Evolutionary conservation across 495 filamentous ascomycete species (phyloP).

Genomic region (Letharia lupina): DNA sequence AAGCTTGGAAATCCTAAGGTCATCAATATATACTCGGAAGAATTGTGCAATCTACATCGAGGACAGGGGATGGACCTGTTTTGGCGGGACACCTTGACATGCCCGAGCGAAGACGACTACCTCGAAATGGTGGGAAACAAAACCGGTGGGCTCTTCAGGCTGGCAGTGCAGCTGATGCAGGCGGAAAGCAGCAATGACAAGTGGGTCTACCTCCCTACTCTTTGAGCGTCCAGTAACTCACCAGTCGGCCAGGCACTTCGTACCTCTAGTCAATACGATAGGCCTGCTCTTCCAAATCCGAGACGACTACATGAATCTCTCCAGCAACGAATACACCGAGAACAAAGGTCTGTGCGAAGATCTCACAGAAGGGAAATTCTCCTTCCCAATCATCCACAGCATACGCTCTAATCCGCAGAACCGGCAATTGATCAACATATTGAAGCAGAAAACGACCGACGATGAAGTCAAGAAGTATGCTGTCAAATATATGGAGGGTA

Average conservation of each 20-base stretch:
- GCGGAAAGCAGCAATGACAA: slow-evolving; percentile 60
- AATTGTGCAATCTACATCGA: slow-evolving; percentile 86
- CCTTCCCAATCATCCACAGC: slow-evolving; percentile 91
- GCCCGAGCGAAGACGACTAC: slow-evolving; percentile 92
- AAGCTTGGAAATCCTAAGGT: slow-evolving; percentile 63
- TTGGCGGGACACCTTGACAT: slow-evolving; percentile 91
- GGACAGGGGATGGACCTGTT: slow-evolving; percentile 97
- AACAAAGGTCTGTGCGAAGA: slow-evolving; percentile 97
- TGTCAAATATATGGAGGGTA: slow-evolving; percentile 82
- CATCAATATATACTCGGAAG: slow-evolving; percentile 75
- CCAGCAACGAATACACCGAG: slow-evolving; percentile 57
- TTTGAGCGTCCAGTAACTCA: not conserved
- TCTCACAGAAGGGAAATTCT: slow-evolving; percentile 96
- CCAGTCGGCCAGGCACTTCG: slow-evolving; percentile 50
- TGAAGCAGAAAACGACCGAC: slow-evolving; percentile 80
- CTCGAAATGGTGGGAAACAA: slow-evolving; percentile 99
- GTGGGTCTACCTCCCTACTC: slow-evolving; percentile 29
- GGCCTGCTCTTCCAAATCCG: slow-evolving; percentile 94
- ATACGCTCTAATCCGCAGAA: slow-evolving; percentile 75
- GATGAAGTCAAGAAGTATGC: slow-evolving; percentile 88
- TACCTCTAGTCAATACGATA: slow-evolving; percentile 79
- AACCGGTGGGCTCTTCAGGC: slow-evolving; percentile 88
- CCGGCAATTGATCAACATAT: slow-evolving; percentile 78
- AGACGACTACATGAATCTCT: slow-evolving; percentile 93
- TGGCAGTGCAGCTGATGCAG: slow-evolving; percentile 95